A percentile compares a stretch with the other conserved stretches of the same genome.
These are phyloP conservation scores for Boletus tomentosulus DNA, from an alignment of 768 basidiomycete genomes.

Conservation along the genomic window DNA sequence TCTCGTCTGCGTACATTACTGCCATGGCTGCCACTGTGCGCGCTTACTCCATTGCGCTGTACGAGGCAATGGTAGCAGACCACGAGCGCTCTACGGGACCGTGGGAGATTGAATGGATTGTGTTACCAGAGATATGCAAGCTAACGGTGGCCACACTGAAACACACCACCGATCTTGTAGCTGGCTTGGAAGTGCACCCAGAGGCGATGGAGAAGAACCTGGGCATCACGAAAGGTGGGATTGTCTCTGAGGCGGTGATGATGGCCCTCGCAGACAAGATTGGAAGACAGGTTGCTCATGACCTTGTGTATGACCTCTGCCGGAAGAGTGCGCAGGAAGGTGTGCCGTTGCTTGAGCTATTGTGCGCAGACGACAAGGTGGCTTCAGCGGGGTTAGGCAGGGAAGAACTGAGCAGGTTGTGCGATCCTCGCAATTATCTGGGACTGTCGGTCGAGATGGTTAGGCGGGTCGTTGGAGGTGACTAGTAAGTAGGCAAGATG, in stretches of 20 bases:
- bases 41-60: slow-evolving; percentile 36
- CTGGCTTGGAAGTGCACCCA: slow-evolving; percentile 37
- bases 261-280: slow-evolving; percentile 40
- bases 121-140: slow-evolving; percentile 41
- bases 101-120: slow-evolving; percentile 51
- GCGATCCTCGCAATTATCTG: slow-evolving; percentile 38
- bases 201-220: slow-evolving; percentile 40
- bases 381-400: slow-evolving; percentile 14
- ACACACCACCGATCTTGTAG: slow-evolving; percentile 35
- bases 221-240: slow-evolving; percentile 36
- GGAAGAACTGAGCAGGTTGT: slow-evolving; percentile 30
- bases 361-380: slow-evolving; percentile 30
- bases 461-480: slow-evolving; percentile 7
- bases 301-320: slow-evolving; percentile 43
- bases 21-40: slow-evolving; percentile 32
- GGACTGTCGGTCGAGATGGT: slow-evolving; percentile 34
- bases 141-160: slow-evolving; percentile 38
- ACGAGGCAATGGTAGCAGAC: slow-evolving; percentile 47
- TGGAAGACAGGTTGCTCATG: slow-evolving; percentile 44
- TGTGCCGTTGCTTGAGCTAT: slow-evolving; percentile 30
- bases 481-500: background rate
- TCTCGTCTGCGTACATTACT: slow-evolving; percentile 43
- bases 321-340: slow-evolving; percentile 24
- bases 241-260: slow-evolving; percentile 47
- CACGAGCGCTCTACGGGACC: slow-evolving; percentile 47